A percentile compares a stretch with the other conserved stretches of the same genome.
Conservation (phyloP, 768 basidiomycete species). For the Mycena vitilis region DNA sequence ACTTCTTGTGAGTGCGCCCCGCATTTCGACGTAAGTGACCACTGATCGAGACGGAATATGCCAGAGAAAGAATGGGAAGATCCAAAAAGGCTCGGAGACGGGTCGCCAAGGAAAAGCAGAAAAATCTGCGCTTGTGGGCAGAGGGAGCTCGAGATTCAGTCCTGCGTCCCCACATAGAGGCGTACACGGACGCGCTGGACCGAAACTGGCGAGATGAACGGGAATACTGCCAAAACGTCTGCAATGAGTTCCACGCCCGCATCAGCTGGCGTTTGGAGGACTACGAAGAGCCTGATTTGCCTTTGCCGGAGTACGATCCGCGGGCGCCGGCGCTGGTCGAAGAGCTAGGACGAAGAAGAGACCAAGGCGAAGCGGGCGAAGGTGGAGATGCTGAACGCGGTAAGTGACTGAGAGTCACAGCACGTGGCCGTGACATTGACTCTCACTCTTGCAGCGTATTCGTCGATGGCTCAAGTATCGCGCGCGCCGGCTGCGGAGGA, state of each 20-base stretch:
- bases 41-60: no score
- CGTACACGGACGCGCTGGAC: neutral
- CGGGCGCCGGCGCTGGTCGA: neutral
- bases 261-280: constrained; percentile 18
- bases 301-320: neutral
- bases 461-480: constrained; percentile 2
- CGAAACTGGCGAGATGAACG: constrained; percentile 6
- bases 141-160: constrained; percentile 3
- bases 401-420: neutral
- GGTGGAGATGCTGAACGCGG: neutral
- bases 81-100: neutral
- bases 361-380: neutral
- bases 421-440: neutral
- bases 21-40: no score
- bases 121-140: neutral
- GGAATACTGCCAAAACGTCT: neutral
- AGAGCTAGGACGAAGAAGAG: neutral
- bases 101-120: neutral
- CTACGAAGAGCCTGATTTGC: constrained; percentile 11
- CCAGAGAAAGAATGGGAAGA: no score
- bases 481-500: neutral
- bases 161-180: neutral
- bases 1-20: no score
- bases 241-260: constrained; percentile 10
- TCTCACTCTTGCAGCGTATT: neutral